Percentiles rank a stretch among this genome's conserved stretches.
These are phyloP conservation scores for Curvularia verruculosa DNA, from an alignment of 2,329 filamentous ascomycete genomes.

Conservation along the genomic window DNA sequence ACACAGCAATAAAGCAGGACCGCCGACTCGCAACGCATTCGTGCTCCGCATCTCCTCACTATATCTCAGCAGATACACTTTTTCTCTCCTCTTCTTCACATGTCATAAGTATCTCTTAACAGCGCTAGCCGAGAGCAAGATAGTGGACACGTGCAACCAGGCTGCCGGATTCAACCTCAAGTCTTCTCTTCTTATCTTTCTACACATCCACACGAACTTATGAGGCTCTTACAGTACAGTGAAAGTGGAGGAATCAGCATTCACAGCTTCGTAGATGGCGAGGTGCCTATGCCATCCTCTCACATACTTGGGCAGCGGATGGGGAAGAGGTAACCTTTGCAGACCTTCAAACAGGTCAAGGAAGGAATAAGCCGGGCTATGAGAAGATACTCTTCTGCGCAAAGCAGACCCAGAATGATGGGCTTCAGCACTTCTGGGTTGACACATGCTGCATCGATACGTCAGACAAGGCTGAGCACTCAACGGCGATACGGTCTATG, in stretches of 20 bases:
- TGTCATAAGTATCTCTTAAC: background rate
- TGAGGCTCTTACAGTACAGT: conserved; percentile 20
- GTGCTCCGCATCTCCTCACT: background rate
- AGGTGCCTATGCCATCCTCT: conserved; percentile 33
- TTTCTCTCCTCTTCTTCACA: background rate
- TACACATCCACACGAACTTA: conserved; percentile 11
- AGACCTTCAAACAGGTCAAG: conserved; percentile 17
- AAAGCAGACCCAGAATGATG: background rate
- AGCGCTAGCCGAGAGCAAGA: background rate
- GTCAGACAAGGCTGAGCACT: background rate
- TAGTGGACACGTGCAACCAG: background rate
- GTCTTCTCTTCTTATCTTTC: background rate
- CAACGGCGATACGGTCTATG: background rate
- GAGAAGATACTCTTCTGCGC: conserved; percentile 6
- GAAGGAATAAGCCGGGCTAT: conserved; percentile 12
- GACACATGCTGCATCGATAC: conserved; percentile 9
- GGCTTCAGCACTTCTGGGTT: conserved; percentile 12
- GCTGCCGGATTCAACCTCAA: conserved; percentile 8
- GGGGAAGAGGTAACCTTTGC: conserved; percentile 35
- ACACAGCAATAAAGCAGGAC: background rate
- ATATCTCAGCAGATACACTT: background rate
- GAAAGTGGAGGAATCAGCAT: conserved; percentile 12
- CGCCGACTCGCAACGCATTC: background rate
- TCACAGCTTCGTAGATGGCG: conserved; percentile 2
- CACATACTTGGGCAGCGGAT: conserved; percentile 36